A percentile compares a stretch with the other conserved stretches of the same genome.
Conservation (phyloP, 805 yeast species). For the Torulaspora franciscae region DNA sequence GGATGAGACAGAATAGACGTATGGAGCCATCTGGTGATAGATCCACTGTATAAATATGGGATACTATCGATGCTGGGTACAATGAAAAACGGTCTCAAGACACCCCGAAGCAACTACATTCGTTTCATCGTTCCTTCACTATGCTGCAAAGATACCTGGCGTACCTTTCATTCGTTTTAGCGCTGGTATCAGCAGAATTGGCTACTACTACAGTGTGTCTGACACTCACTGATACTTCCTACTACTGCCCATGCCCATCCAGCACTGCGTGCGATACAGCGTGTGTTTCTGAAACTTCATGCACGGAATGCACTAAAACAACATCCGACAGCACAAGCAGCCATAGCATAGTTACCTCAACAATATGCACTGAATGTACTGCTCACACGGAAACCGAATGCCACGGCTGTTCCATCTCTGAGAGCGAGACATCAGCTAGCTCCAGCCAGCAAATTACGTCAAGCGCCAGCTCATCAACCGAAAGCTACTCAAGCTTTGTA, state of each 20-base stretch:
- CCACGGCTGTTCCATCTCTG: background rate
- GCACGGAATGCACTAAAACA: background rate
- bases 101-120: background rate
- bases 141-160: constrained; percentile 4
- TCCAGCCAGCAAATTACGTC: background rate
- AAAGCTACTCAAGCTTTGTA: background rate
- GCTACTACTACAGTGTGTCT: constrained; percentile 3
- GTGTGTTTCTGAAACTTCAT: no score
- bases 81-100: background rate
- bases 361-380: background rate
- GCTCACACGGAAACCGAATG: background rate
- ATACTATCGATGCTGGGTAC: background rate
- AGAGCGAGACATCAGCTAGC: background rate
- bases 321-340: constrained; percentile 1
- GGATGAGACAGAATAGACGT: background rate
- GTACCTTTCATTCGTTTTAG: background rate
- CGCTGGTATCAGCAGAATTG: background rate
- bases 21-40: background rate
- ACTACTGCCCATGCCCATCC: constrained; percentile 9
- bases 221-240: constrained; percentile 7
- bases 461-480: background rate
- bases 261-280: no score
- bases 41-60: constrained; percentile 2
- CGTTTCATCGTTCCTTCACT: constrained; percentile 5
- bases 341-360: background rate